Base-by-base conservation (phyloP, 2,329 filamentous ascomycete genomes). In the Pseudocercospora cruenta region DNA sequence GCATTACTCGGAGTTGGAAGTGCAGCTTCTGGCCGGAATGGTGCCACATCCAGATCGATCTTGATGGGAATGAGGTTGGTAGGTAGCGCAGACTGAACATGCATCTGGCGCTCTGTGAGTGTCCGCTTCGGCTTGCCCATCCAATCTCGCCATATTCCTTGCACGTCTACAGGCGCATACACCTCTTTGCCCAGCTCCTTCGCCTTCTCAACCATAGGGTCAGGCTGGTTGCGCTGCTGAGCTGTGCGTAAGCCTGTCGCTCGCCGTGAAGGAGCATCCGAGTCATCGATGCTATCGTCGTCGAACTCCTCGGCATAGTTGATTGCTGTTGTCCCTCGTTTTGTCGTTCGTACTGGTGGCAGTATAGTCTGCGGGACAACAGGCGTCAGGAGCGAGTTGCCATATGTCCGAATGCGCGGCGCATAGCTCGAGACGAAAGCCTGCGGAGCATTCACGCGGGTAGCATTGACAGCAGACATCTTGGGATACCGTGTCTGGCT, bases 251-350 rank as follows among this genome's bases (percentile, higher is more conserved):
- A 78, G 4, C 94, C 93, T 0, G 93, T 96, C 12, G 92, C 87
- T 68, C 88, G 82, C 24, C 78, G 72, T 51, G 60, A 63, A 49
- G 86, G 91, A 1, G 90, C 90, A 69, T 94, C 89, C 69, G 92
- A 87, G 66, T 87, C 84, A 63, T 92, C 90, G 69, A 93, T 91
- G 69, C 93, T 91, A 63, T 90, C 93, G 71, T 97, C 94, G 76
- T 90, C 96, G 55, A 94, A 94, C 78, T 98, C 94, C 78, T 99
- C 95, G 24, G 95, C 94, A 77, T 99, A 99, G 82, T 97, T 99
- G 81, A 98, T 95, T 69, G 94, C 92, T 36, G 92, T 95, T 1
- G 95, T 98, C 65, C 95, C 95, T 80, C 95, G 91, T 83, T 99
- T 98, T 8, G 95, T 98, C n/a, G 92, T 96, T 77, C 94, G 88